Base-by-base conservation (phyloP, 306 rosid species). In the Sindora glabra region DNA sequence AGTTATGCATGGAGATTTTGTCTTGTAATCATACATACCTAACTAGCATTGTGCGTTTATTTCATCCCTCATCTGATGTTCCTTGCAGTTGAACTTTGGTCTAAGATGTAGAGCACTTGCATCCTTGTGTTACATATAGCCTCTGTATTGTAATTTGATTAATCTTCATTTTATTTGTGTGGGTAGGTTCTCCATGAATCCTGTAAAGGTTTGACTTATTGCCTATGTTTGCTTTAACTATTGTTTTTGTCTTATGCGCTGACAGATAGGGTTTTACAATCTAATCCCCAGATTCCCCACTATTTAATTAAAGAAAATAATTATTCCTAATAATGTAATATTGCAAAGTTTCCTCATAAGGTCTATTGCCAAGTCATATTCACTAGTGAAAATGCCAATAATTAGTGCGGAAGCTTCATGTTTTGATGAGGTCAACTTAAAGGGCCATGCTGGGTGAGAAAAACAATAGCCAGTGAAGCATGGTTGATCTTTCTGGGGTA, bases 101-200 rank as follows among this genome's bases (percentile, higher is more conserved):
- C 46, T 53, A 29, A 54, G 9, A 36, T 29, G 69, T 47, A 59
- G 32, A 51, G 3, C 22, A 17, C 32, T 65, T 40, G 13, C 56
- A 64, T 64, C 58, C 32, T 65, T 53, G 49, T 48, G 32, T 40
- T 62, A 32, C 40, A 48, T 25, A 66, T 33, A 27, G 10, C 56
- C 48, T 26, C 49, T 44, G 62, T 16, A 11, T 47, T 36, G 58
- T 55, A 45, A 68, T 64, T 42, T 69, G 69, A 69, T 55, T 29
- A 24, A 55, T 48, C 62, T 66, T 57, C 38, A 7, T 68, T 9
- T 72, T 32, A 40, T 79, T 71, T 81, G 61, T 64, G 46, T 70
- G 36, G 59, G 64, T 89, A 90, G 97, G 87, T 90, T 49, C 55
- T 82, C 32, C 88, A 94, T 76, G 97, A 90, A 69, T 80, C 85